phyloP scores from a whole-genome alignment of 257 asterid genomes.

The Cynanchum wilfordii region DNA sequence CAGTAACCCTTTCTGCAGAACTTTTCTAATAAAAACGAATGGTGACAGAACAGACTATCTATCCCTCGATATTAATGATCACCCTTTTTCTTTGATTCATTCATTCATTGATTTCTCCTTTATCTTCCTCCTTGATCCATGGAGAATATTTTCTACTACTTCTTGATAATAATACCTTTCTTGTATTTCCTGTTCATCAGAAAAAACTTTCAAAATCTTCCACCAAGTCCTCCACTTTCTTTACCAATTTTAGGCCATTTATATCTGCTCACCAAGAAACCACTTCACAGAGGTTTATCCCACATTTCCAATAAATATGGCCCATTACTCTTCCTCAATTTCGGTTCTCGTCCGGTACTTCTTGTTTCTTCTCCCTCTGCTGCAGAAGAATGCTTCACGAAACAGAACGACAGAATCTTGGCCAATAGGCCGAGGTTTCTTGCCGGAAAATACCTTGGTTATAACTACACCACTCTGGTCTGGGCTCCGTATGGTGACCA shows the following conservation, averaged over 20 bases:
- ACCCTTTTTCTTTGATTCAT: too few relatives aligned
- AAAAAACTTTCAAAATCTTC: slow-evolving; percentile 47
- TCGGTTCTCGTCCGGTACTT: slow-evolving; percentile 60
- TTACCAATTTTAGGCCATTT: slow-evolving; percentile 71
- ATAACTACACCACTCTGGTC: slow-evolving; percentile 52
- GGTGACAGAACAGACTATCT: too few relatives aligned
- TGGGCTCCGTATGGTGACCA: slow-evolving; percentile 47
- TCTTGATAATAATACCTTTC: slow-evolving; percentile 17
- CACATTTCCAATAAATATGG: slow-evolving; percentile 42
- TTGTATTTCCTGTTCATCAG: slow-evolving; percentile 23
- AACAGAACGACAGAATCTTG: slow-evolving; percentile 50
- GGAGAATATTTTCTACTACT: slow-evolving; percentile 3
- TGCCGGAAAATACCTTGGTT: slow-evolving; percentile 60
- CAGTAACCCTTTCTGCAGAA: too few relatives aligned
- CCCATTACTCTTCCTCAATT: slow-evolving; percentile 46
- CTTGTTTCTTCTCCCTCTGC: slow-evolving; percentile 56
- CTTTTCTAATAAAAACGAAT: too few relatives aligned
- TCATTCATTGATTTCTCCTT: too few relatives aligned
- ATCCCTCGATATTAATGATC: too few relatives aligned
- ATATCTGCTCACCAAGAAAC: slow-evolving; percentile 40
- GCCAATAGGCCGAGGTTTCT: slow-evolving; percentile 69
- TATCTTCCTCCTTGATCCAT: too few relatives aligned
- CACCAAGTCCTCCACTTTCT: slow-evolving; percentile 57
- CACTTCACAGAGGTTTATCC: slow-evolving; percentile 53
- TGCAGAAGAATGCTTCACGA: slow-evolving; percentile 58